A percentile compares a stretch with the other conserved stretches of the same genome.
phyloP scores from a whole-genome alignment of 108 stramenopile genomes.

The Halocafeteria seosinensis region DNA sequence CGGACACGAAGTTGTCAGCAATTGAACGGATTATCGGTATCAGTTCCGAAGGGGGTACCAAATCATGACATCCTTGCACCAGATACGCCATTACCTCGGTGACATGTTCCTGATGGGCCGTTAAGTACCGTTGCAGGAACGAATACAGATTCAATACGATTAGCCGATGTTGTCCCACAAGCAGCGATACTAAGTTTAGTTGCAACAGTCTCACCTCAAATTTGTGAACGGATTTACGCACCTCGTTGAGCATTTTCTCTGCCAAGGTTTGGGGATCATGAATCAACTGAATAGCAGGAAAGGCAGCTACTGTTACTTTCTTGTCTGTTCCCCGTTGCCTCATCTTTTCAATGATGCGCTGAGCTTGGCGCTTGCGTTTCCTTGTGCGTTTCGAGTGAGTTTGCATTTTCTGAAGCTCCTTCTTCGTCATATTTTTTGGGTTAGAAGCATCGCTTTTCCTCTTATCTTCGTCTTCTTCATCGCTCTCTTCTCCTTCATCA shows the following conservation, averaged over 20 bases:
- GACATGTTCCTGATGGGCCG: slow-evolving; percentile 72
- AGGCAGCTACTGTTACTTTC: neutral
- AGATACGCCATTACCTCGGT: slow-evolving; percentile 79
- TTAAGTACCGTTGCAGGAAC: slow-evolving; percentile 79
- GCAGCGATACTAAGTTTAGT: slow-evolving; percentile 79
- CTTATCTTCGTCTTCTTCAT: slow-evolving; percentile 46
- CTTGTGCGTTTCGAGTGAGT: slow-evolving; percentile 17
- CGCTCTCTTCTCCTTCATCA: slow-evolving; percentile 47
- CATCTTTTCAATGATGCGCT: neutral
- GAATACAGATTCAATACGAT: slow-evolving; percentile 70
- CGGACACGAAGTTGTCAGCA: slow-evolving; percentile 75
- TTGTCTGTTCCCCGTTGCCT: too few relatives aligned
- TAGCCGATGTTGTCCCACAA: slow-evolving; percentile 78
- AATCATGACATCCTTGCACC: slow-evolving; percentile 82
- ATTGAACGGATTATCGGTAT: slow-evolving; percentile 62
- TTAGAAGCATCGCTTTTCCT: too few relatives aligned
- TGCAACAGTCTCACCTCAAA: slow-evolving; percentile 76
- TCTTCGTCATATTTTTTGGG: neutral
- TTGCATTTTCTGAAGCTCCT: neutral
- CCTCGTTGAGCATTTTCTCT: slow-evolving; percentile 57
- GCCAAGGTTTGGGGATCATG: slow-evolving; percentile 82
- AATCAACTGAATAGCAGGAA: slow-evolving; percentile 77
- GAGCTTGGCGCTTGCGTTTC: slow-evolving; percentile 1
- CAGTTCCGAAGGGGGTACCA: slow-evolving; percentile 83
- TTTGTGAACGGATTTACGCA: slow-evolving; percentile 47